phyloP scores from a whole-genome alignment of 106 monocot genomes.

The Triglochin maritima region DNA sequence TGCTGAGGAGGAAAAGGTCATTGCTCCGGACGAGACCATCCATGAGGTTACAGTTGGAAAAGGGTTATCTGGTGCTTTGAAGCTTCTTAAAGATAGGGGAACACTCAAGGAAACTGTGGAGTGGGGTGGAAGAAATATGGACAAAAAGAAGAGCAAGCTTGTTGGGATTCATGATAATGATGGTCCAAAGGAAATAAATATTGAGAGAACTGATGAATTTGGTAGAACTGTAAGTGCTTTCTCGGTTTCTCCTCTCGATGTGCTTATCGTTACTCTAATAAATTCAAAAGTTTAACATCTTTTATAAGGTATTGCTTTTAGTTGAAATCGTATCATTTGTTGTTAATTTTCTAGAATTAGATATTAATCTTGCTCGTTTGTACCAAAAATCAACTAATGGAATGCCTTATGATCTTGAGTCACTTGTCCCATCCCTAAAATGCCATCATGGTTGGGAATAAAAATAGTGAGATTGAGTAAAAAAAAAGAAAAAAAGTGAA shows the following conservation, averaged over 20 bases:
- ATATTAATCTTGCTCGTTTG: no score
- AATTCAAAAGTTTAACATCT: no score
- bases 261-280: background rate
- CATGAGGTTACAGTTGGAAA: constrained; percentile 85
- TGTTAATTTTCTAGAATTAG: no score
- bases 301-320: no score
- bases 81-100: constrained; percentile 78
- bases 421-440: no score
- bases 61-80: constrained; percentile 80
- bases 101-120: constrained; percentile 76
- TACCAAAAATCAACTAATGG: no score
- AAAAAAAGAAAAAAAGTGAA: no score
- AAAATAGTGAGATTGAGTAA: no score
- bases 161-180: constrained; percentile 64
- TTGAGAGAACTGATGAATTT: constrained; percentile 93
- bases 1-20: constrained; percentile 28
- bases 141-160: constrained; percentile 97
- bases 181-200: constrained; percentile 85
- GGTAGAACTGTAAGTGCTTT: constrained; percentile 72
- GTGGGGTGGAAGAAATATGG: constrained; percentile 96
- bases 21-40: constrained; percentile 65
- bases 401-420: no score
- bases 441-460: no score
- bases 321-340: no score
- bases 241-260: background rate